Evolutionary conservation across 345 rosid genomes (phyloP).

Genomic region (Cochlearia excelsa): DNA sequence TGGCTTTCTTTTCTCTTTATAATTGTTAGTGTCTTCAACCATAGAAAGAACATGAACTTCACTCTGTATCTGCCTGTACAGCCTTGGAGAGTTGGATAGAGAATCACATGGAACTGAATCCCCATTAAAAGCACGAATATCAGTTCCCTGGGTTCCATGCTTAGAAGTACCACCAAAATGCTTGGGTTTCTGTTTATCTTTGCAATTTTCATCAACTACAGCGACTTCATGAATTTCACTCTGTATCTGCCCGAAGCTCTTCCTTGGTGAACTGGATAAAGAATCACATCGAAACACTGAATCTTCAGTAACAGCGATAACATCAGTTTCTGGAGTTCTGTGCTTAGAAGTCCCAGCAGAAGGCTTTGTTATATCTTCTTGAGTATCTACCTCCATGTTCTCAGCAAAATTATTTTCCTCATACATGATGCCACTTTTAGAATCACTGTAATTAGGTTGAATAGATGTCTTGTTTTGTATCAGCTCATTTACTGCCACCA

Average conservation of each 20-base stretch:
- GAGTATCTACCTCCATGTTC: conserved; percentile 9
- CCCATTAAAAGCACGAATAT: conserved; percentile 1
- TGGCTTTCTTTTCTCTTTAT: too few relatives aligned
- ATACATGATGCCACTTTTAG: conserved; percentile 32
- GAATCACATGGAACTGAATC: neutral
- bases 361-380: conserved; percentile 22
- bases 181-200: conserved; percentile 14
- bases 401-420: conserved; percentile 32
- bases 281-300: conserved; percentile 21
- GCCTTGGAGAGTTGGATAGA: too few relatives aligned
- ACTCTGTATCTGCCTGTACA: too few relatives aligned
- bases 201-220: conserved; percentile 20
- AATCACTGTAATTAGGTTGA: conserved; percentile 24
- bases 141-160: conserved; percentile 12
- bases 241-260: conserved; percentile 17
- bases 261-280: conserved; percentile 17
- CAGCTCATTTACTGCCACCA: conserved; percentile 35
- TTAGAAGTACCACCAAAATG: conserved; percentile 16
- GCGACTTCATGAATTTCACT: conserved; percentile 22
- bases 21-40: too few relatives aligned
- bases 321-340: conserved; percentile 24
- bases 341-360: conserved; percentile 7
- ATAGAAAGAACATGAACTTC: too few relatives aligned
- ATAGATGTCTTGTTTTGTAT: conserved; percentile 28
- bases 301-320: conserved; percentile 15